Evolutionary conservation across 1,284 basidiomycete species (phyloP).

Genomic region (Macrocystidia cucumis): DNA sequence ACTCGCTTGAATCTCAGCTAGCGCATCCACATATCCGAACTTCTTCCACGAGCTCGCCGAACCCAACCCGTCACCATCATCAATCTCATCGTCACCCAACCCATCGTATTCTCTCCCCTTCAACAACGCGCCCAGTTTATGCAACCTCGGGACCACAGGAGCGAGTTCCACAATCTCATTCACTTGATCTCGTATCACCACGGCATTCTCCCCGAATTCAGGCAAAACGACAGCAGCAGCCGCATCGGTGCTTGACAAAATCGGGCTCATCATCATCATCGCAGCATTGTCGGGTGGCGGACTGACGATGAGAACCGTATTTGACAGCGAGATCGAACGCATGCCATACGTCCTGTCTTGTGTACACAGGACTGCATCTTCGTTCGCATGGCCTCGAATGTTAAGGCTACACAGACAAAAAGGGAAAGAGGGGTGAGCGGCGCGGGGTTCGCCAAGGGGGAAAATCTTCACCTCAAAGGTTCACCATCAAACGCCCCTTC

Average conservation of each 20-base stretch:
- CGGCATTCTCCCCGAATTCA: constrained; percentile 28
- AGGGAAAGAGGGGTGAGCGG: constrained; percentile 36
- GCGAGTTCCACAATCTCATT: constrained; percentile 75
- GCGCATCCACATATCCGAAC: too few species aligned
- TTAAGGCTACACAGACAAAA: constrained; percentile 38
- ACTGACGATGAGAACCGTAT: constrained; percentile 73
- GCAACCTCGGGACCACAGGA: constrained; percentile 64
- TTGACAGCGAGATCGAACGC: constrained; percentile 79
- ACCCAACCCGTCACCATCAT: constrained; percentile 13
- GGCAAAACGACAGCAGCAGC: constrained; percentile 17
- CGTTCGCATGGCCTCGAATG: constrained; percentile 74
- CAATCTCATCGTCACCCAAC: constrained; percentile 42
- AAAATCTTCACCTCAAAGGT: constrained; percentile 21
- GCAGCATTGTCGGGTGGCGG: constrained; percentile 36
- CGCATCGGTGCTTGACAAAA: too few species aligned
- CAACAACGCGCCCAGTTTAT: constrained; percentile 57
- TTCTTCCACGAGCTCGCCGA: constrained; percentile 3
- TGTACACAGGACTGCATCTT: constrained; percentile 88
- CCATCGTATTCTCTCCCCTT: constrained; percentile 65
- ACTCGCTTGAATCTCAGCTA: constrained; percentile 79
- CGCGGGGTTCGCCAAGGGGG: constrained; percentile 3
- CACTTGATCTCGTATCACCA: constrained; percentile 64
- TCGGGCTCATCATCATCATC: too few species aligned
- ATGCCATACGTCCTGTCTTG: constrained; percentile 70
- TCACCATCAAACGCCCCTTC: constrained; percentile 31